phyloP scores from a whole-genome alignment of 2,329 filamentous ascomycete genomes.

The Neoarthrinium moseri region DNA sequence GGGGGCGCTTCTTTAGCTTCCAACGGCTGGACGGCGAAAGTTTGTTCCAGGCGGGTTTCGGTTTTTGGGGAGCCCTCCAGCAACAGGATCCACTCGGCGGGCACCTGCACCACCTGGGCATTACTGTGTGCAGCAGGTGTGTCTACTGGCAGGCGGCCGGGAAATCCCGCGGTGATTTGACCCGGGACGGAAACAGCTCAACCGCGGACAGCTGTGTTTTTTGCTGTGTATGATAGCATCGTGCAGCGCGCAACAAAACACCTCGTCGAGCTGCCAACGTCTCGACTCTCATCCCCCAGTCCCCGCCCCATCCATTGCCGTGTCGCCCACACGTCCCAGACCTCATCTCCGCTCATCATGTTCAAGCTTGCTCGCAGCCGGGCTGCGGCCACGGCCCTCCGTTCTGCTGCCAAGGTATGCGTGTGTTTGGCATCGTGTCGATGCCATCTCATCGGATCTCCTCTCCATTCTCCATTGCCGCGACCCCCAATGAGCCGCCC shows the following conservation, averaged over 20 bases:
- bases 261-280: slow-evolving; percentile 3
- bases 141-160: too few species aligned
- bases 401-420: slow-evolving; percentile 68
- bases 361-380: slow-evolving; percentile 84
- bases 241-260: slow-evolving; percentile 11
- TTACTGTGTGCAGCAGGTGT: too few species aligned
- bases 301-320: not conserved
- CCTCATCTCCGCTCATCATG: slow-evolving; percentile 53
- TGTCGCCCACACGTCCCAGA: not conserved
- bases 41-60: too few species aligned
- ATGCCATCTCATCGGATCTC: not conserved
- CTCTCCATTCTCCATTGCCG: too few species aligned
- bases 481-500: too few species aligned
- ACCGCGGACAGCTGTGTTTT: slow-evolving; percentile 8
- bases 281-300: slow-evolving; percentile 1
- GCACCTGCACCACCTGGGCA: too few species aligned
- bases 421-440: slow-evolving; percentile 2
- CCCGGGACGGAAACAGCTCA: slow-evolving; percentile 10
- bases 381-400: slow-evolving; percentile 76
- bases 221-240: slow-evolving; percentile 12
- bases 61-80: too few species aligned
- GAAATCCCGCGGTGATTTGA: slow-evolving; percentile 4
- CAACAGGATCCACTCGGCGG: too few species aligned
- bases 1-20: too few species aligned
- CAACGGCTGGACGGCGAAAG: too few species aligned